Conservation (phyloP, 176 grass and related monocot genomes). For the maize (Zea mays) region Zm-B73-REFERENCE-NAM-5.0 NC_050096.1:8268501-8269000, state of each 20-base stretch:
- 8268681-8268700: background rate
- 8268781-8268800: background rate
- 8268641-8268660: background rate
- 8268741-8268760: background rate
- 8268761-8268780: background rate
- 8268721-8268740: background rate
- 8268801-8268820: background rate
- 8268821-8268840: background rate
- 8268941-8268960: background rate
- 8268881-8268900: background rate
- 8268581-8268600: background rate
- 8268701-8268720: background rate
- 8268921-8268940: background rate
- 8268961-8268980: background rate
- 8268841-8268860: background rate
- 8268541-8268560: too few species aligned
- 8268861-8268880: background rate
- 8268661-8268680: background rate
- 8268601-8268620: background rate
- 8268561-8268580: background rate
- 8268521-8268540: too few species aligned
- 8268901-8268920: background rate
- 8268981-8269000: background rate
- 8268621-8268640: background rate
- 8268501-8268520: too few species aligned